Percentiles rank a stretch among this genome's conserved stretches.
Conservation (phyloP, 768 basidiomycete genomes). For the Boletus barrowsii region DNA sequence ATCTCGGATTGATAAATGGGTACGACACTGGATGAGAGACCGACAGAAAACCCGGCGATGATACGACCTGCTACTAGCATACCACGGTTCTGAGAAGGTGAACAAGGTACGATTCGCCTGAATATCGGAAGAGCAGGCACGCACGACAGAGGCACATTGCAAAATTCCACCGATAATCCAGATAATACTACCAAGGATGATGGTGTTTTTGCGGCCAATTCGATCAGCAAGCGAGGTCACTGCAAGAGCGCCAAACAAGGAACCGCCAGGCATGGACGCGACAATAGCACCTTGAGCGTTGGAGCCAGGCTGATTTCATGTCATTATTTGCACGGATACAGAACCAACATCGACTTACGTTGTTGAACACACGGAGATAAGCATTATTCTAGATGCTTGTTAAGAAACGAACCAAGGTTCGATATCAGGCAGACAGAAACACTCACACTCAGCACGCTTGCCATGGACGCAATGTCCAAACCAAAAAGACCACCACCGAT, state of each 20-base stretch:
- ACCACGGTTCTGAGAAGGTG: constrained; percentile 50
- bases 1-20: constrained; percentile 77
- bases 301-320: constrained; percentile 39
- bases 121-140: constrained; percentile 7
- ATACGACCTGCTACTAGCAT: constrained; percentile 74
- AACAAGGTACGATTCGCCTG: neutral
- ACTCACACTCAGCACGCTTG: constrained; percentile 61
- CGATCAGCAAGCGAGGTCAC: constrained; percentile 63
- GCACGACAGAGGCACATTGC: constrained; percentile 57
- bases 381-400: constrained; percentile 24
- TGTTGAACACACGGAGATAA: constrained; percentile 24
- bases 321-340: constrained; percentile 2
- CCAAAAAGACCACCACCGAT: constrained; percentile 80
- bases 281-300: constrained; percentile 69
- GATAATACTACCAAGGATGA: constrained; percentile 64
- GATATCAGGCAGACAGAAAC: neutral
- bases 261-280: constrained; percentile 75
- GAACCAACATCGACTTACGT: constrained; percentile 10
- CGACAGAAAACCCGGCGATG: constrained; percentile 66
- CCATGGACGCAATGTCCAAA: constrained; percentile 82
- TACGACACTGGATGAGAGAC: constrained; percentile 62
- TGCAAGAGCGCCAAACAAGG: constrained; percentile 60
- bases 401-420: neutral
- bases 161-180: constrained; percentile 73
- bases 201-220: constrained; percentile 61